Conservation (phyloP, 2,329 filamentous ascomycete species). For the Septoria petroselini region DNA sequence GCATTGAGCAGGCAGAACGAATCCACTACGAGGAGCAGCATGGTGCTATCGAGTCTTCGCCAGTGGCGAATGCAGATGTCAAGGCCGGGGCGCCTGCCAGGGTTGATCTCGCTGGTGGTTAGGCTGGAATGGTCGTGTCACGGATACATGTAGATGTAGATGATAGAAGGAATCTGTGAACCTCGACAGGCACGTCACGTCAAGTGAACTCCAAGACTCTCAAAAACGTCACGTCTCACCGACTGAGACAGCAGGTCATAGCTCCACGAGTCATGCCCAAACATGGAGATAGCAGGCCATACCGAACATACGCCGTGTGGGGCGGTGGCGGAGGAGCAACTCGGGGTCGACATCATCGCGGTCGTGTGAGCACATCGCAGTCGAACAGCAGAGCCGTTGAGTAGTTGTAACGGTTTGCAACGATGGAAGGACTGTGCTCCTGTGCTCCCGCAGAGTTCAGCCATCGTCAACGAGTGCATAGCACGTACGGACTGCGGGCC, state of each 20-base stretch:
- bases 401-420: too few relatives aligned
- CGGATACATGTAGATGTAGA: too few relatives aligned
- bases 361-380: too few relatives aligned
- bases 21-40: constrained; percentile 54
- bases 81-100: constrained; percentile 1
- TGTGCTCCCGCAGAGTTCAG: too few relatives aligned
- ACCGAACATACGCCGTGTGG: not conserved
- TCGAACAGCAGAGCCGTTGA: too few relatives aligned
- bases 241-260: too few relatives aligned
- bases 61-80: not conserved
- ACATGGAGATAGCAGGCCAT: not conserved
- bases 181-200: not conserved
- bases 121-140: too few relatives aligned
- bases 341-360: too few relatives aligned
- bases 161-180: not conserved
- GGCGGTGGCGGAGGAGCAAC: not conserved
- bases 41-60: not conserved
- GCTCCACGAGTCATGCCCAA: not conserved
- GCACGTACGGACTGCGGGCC: constrained; percentile 7
- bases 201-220: too few relatives aligned
- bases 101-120: constrained; percentile 19
- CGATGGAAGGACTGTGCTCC: too few relatives aligned
- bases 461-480: not conserved
- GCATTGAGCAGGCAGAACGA: constrained; percentile 79
- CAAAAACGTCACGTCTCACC: too few relatives aligned